These are phyloP conservation scores for Kodamaea restingae DNA, from an alignment of 805 yeast genomes.

Conservation along the genomic window DNA sequence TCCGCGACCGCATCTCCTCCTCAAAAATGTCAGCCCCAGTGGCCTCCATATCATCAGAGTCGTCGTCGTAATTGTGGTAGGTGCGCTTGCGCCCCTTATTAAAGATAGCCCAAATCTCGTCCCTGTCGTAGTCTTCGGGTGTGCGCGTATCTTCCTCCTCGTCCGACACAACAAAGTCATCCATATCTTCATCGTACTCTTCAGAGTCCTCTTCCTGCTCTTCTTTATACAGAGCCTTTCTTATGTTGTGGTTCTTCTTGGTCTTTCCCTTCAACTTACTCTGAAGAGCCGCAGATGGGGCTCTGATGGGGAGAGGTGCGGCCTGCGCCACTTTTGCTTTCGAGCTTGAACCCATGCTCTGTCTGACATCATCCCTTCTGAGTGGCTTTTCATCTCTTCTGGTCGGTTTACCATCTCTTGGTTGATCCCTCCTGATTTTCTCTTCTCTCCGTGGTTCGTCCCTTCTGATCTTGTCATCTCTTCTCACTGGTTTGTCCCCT, in stretches of 20 bases:
- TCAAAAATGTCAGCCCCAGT: conserved; percentile 83
- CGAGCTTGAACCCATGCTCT: no score
- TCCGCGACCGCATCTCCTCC: conserved; percentile 71
- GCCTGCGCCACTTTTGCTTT: neutral
- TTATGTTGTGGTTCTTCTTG: conserved; percentile 15
- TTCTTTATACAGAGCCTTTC: conserved; percentile 16
- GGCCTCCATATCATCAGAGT: conserved; percentile 85
- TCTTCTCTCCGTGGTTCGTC: no score
- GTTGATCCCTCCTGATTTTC: no score
- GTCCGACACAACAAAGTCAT: conserved; percentile 53
- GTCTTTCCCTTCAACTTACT: conserved; percentile 36
- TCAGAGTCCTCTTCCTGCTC: conserved; percentile 17
- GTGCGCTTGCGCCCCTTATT: conserved; percentile 57
- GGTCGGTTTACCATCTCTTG: no score
- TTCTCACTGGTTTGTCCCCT: neutral
- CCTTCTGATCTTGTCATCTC: neutral
- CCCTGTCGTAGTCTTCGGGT: conserved; percentile 60
- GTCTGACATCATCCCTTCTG: no score
- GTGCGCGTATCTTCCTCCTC: conserved; percentile 21
- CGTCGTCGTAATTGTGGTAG: conserved; percentile 41
- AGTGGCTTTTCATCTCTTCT: neutral
- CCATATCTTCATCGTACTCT: conserved; percentile 37
- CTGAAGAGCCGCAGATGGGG: conserved; percentile 54
- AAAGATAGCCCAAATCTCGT: conserved; percentile 87
- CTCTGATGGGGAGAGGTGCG: conserved; percentile 44